Evolutionary conservation across 345 rosid species (phyloP), one percentile per base, ranked within the genome.

Genomic region (Hevea brasiliensis): DNA sequence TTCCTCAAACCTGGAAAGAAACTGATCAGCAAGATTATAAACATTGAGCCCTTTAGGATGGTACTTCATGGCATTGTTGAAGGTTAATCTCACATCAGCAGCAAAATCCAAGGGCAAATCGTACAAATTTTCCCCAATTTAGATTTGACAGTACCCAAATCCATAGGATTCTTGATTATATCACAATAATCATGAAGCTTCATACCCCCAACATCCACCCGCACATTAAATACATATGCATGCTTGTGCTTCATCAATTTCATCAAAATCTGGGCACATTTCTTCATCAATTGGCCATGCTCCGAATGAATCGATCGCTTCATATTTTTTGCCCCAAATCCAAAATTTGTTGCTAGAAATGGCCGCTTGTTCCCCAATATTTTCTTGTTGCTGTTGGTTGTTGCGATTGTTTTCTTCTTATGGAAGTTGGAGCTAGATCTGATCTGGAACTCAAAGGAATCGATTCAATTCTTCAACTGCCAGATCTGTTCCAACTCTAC

Each of bases 21-120:
- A 72, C 82, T 85, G 89, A 75, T 88, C 88, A 7, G 92, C 97
- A 59, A 89, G 47, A 3, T 44, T 45, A 64, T 84, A 83, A n/a
- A 89, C 90, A 23, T 89, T 92, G 55, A 89, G 97, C 1, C 85
- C 92, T 51, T 83, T 88, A 3, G 97, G 94, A 60, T 91, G 89
- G 58, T 91, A 91, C 72, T 78, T 67, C 90, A 88, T 87, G 2
- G 97, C 97, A 71, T 91, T 91, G 6, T 73, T 84, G 77, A 91
- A 89, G 14, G 94, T 89, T 81, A 89, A 80, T 70, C 92, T 84
- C 26, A 91, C 92, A 79, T 91, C 96, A 0, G 85, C 74, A 0
- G 93, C 96, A 8, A 91, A 91, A 73, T 85, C 89, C 50, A 65
- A 0, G 0, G 96, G 92, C 32, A 92, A 86, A 51, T 51, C 74